Evolutionary conservation across 2,329 filamentous ascomycete genomes (phyloP).

Genomic region (Fusarium sterilihyphosum): DNA sequence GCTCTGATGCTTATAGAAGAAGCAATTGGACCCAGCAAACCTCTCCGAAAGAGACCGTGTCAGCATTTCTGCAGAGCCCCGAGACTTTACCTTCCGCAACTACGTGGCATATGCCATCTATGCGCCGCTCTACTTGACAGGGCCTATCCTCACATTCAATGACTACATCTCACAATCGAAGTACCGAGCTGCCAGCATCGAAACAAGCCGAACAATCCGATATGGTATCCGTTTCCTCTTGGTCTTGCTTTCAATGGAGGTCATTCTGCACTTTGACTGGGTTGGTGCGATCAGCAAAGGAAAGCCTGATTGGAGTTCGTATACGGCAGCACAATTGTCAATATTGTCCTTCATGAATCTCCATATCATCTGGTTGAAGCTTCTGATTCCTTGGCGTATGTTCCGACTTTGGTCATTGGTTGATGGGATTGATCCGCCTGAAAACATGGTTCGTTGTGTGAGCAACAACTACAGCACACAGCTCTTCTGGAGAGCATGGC

Average conservation of each 20-base stretch:
- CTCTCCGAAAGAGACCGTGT: constrained; percentile 92
- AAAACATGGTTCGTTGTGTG: constrained; percentile 98
- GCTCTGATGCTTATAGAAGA: constrained; percentile 88
- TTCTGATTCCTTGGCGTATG: constrained; percentile 96
- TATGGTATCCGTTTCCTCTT: constrained; percentile 87
- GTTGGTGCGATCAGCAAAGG: constrained; percentile 90
- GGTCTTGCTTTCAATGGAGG: constrained; percentile 86
- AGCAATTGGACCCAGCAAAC: constrained; percentile 87
- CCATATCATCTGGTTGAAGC: constrained; percentile 96
- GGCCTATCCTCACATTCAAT: constrained; percentile 96
- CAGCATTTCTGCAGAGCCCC: constrained; percentile 73
- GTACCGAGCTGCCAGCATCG: constrained; percentile 77
- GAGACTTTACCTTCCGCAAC: constrained; percentile 83
- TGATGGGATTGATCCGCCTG: constrained; percentile 92
- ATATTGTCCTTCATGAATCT: constrained; percentile 96
- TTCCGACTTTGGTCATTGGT: constrained; percentile 96
- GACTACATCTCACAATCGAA: constrained; percentile 92
- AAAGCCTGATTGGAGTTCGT: constrained; percentile 80
- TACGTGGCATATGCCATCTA: constrained; percentile 92
- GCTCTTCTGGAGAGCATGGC: constrained; percentile 96
- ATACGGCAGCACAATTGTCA: constrained; percentile 86
- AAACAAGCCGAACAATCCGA: constrained; percentile 73
- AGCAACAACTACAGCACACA: constrained; percentile 92
- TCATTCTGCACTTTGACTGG: constrained; percentile 92
- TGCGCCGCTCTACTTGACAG: constrained; percentile 90